These are phyloP conservation scores for Annulohypoxylon nitens DNA, from an alignment of 495 filamentous ascomycete genomes.

Conservation along the genomic window DNA sequence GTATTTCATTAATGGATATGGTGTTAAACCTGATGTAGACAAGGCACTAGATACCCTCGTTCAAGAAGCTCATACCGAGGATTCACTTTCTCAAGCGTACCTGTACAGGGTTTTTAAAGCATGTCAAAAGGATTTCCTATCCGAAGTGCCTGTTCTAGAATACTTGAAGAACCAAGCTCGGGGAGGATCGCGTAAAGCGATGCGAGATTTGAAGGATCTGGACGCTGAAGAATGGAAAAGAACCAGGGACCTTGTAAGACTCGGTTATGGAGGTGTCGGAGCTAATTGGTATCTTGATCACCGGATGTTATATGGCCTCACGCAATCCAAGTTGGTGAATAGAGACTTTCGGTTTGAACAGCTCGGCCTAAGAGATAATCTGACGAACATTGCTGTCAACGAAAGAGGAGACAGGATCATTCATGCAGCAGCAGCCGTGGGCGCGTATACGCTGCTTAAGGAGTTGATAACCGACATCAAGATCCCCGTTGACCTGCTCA, in stretches of 20 bases:
- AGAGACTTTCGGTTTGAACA: not conserved
- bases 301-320: not conserved
- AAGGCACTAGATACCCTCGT: not conserved
- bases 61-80: not conserved
- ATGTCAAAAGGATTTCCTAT: not conserved
- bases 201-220: slow-evolving; percentile 1
- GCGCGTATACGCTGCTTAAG: not conserved
- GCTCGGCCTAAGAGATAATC: not conserved
- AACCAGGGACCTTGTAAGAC: not conserved
- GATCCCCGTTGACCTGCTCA: not conserved
- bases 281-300: not conserved
- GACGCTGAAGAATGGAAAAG: not conserved
- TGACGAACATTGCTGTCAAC: not conserved
- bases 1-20: not conserved
- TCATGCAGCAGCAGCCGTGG: not conserved
- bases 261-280: not conserved
- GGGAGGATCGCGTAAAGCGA: not conserved
- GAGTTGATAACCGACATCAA: not conserved
- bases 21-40: not conserved
- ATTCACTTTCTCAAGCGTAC: not conserved
- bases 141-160: not conserved
- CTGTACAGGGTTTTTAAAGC: slow-evolving; percentile 5
- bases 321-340: not conserved
- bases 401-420: not conserved
- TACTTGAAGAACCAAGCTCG: not conserved